Conservation (phyloP, 768 basidiomycete species). For the Mycena rosella region DNA sequence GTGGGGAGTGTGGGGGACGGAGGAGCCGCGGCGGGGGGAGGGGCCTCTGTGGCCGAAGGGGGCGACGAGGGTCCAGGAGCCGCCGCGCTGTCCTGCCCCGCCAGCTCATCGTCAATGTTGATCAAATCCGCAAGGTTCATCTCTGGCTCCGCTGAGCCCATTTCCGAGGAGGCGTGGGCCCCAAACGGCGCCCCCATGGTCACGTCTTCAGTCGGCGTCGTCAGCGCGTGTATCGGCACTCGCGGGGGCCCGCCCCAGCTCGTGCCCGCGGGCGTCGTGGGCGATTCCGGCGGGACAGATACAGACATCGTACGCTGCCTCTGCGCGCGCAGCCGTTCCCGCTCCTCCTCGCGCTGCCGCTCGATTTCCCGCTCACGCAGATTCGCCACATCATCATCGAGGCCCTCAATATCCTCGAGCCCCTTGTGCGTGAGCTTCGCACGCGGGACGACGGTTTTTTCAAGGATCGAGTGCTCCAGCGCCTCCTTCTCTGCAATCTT, state of each 20-base stretch:
- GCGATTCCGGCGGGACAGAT: slow-evolving; percentile 82
- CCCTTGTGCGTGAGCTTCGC: slow-evolving; percentile 95
- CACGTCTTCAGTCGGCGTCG: slow-evolving; percentile 43
- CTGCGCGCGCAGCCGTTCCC: slow-evolving; percentile 63
- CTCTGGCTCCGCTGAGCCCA: slow-evolving; percentile 65
- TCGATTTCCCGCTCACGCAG: slow-evolving; percentile 68
- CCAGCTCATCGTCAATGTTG: slow-evolving; percentile 77
- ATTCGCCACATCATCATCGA: slow-evolving; percentile 57
- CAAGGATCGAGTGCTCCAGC: slow-evolving; percentile 86
- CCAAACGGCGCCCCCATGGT: slow-evolving; percentile 40
- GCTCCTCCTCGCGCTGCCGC: slow-evolving; percentile 74
- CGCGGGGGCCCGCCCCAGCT: slow-evolving; percentile 77
- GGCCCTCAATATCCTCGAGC: slow-evolving; percentile 88
- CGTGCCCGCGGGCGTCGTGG: slow-evolving; percentile 59
- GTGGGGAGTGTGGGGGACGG: slow-evolving; percentile 46
- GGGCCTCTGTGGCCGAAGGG: slow-evolving; percentile 29
- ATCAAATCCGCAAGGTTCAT: slow-evolving; percentile 82
- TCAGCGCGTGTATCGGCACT: slow-evolving; percentile 59
- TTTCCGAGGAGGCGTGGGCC: slow-evolving; percentile 41
- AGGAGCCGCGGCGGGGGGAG: slow-evolving; percentile 35
- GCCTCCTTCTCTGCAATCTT: slow-evolving; percentile 86
- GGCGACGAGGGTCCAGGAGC: slow-evolving; percentile 35
- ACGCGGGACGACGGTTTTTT: slow-evolving; percentile 74
- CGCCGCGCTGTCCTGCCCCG: slow-evolving; percentile 32
- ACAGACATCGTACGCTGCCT: slow-evolving; percentile 66